Conservation (phyloP, 306 rosid genomes). For the Rosa chinensis region DNA sequence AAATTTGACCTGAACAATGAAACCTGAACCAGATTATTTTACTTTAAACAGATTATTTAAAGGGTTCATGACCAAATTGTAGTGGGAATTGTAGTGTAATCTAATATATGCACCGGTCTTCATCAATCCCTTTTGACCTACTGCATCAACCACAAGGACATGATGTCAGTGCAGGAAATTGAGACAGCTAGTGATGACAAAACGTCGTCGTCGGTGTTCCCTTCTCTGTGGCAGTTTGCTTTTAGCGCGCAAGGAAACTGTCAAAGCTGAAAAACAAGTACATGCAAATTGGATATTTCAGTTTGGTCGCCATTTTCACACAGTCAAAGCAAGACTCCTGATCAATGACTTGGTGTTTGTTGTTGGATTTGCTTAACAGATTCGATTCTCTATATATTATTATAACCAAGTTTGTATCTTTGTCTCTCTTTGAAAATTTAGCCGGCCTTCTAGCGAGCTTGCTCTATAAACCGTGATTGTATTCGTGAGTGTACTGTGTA, state of each 20-base stretch:
- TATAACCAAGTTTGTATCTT: neutral
- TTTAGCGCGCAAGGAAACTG: neutral
- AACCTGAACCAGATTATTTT: too few species aligned
- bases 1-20: too few species aligned
- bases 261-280: constrained; percentile 7
- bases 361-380: constrained; percentile 17
- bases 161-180: constrained; percentile 22
- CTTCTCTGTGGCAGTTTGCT: constrained; percentile 12
- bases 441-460: constrained; percentile 30
- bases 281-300: neutral
- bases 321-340: constrained; percentile 16
- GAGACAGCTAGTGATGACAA: constrained; percentile 16
- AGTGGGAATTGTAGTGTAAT: neutral
- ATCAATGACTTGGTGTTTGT: constrained; percentile 4
- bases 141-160: constrained; percentile 6
- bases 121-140: neutral
- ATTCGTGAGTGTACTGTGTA: too few species aligned
- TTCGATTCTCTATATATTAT: neutral
- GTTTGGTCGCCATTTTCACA: constrained; percentile 15
- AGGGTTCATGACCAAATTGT: too few species aligned
- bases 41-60: too few species aligned
- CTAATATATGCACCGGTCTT: neutral
- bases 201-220: constrained; percentile 9
- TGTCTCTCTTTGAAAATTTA: neutral
- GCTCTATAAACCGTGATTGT: neutral